Base-by-base conservation (phyloP, 2,329 filamentous ascomycete species). In the Arthrobotrys megalospora region DNA sequence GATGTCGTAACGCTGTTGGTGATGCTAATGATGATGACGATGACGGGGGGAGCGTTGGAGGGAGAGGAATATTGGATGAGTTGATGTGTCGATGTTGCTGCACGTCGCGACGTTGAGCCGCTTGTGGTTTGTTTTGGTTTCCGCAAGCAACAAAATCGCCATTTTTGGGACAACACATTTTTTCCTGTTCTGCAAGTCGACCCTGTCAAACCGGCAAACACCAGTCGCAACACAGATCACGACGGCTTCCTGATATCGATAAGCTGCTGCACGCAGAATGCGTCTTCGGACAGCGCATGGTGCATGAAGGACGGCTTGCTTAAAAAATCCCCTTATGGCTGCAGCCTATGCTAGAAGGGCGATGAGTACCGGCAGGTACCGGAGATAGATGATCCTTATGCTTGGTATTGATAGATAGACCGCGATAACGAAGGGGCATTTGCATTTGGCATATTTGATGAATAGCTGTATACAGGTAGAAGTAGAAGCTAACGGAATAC, bases 71-170 rank as follows among this genome's bases (percentile, higher is more conserved):
- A 55, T 55, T 52, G 21, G 45, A 52, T 41, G 43, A 52, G 43
- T 43, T 43, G 45, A 43, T 19, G 47, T 53, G 64, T 69, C 38
- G 72, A 68, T 69, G 65, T 47, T 64, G 45, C 50, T 76, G 64
- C 65, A 69, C 64, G 72, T 76, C 72, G 72, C 72, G 70, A 75
- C 52, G 66, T 45, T 47, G 45, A 53, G 50, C 70, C 62, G 63
- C 70, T 38, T 66, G 28, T 45, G 50, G 72, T 76, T 76, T 76
- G 72, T 76, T 76, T 76, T 76, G 65, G 65, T 76, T 76, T 76
- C 41, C n/a, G 21, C 58, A 34, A 36, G 28, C 43, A 53, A 53
- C 34, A 60, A 45, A 60, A 43, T 43, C 55, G 19, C 55, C 36
- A n/a, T 1, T 60, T 45, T 60, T 43, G 55, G 55, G 14, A n/a